Evolutionary conservation across 768 basidiomycete genomes (phyloP).

Genomic region (Boletus subparvulus): DNA sequence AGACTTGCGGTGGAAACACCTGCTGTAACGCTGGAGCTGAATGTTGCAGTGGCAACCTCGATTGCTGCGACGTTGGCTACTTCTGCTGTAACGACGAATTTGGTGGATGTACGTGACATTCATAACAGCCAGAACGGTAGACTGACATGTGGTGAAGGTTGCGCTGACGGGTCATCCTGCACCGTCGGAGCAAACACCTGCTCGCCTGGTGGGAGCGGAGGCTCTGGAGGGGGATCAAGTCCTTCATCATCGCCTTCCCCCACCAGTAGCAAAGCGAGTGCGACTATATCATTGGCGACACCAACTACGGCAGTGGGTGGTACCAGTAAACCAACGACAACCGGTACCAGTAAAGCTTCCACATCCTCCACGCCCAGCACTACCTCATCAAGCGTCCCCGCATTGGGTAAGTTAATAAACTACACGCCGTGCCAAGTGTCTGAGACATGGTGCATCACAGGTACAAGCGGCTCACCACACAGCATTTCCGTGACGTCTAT

Average conservation of each 20-base stretch:
- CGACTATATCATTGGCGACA: neutral
- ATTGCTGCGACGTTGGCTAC: conserved; percentile 12
- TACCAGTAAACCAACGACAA: no score
- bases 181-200: conserved; percentile 5
- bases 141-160: conserved; percentile 18
- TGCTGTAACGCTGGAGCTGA: conserved; percentile 12
- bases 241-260: neutral
- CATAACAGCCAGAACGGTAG: neutral
- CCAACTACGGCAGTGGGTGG: neutral
- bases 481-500: neutral
- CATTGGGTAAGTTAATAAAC: neutral
- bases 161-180: conserved; percentile 14
- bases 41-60: conserved; percentile 7
- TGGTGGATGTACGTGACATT: conserved; percentile 23
- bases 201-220: neutral
- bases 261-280: no score
- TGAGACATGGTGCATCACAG: neutral
- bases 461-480: conserved; percentile 7
- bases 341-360: no score
- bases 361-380: no score
- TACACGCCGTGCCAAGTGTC: neutral
- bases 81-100: conserved; percentile 22
- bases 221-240: neutral
- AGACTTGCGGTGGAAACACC: conserved; percentile 11
- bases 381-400: neutral